Base-by-base conservation (phyloP, 345 rosid genomes). In the Nephelium lappaceum region DNA sequence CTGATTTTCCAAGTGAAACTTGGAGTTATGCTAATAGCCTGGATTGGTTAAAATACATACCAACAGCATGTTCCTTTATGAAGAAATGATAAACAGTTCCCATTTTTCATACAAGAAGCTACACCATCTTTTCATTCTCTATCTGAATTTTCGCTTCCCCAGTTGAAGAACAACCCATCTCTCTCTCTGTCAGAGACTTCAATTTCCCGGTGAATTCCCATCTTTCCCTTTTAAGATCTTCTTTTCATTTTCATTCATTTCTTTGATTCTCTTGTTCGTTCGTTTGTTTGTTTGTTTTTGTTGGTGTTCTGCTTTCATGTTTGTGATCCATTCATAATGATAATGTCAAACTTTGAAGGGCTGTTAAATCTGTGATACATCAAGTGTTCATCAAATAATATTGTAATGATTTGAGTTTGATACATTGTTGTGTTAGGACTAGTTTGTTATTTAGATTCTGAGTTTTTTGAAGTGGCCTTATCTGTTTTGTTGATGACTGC, bases 141-240 rank as follows among this genome's bases (percentile, higher is more conserved):
- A 2, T 73, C 78, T 64, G 47, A 47, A 18, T 64, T 75, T 64
- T 47, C 47, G 61, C 62, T 43, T 43, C 21, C 11, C 61, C 24
- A 41, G 39, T 73, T 58, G 36, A 60, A 39, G 53, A 23, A 19
- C 61, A 31, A 31, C 1, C 36, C 36, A 31, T 31, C 36, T 31
- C 36, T 31, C 2, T 31, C 61, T 4, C 27, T 47, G 21, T 41
- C 68, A 14, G 3, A 16, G n/a, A 75, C 47, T 75, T 47, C 62
- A 27, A 45, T 75, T 64, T 42, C 1, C 78, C 10, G 78, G 78
- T 75, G 45, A 73, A 19, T 73, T 38, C 36, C 24, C 14, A 55
- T 72, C 12, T 60, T 57, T 57, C n/a, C 47, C 12, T n/a, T 38
- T 6, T 24, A 67, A 61, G 41, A 73, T 61, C 55, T n/a, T n/a